phyloP scores from a whole-genome alignment of 345 rosid genomes.

The Erucastrum elatum region DNA sequence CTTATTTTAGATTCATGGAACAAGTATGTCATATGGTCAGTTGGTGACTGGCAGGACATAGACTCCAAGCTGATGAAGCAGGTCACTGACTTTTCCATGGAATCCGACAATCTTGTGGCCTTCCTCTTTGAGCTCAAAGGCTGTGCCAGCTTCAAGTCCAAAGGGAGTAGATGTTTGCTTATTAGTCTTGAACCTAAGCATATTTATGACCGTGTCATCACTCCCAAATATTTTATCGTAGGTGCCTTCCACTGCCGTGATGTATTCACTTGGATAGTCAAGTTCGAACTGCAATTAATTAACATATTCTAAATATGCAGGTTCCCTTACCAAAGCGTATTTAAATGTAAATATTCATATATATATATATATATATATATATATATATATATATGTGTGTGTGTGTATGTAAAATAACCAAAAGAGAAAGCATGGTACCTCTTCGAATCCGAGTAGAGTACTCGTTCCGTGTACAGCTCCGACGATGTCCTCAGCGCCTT shows the following conservation, averaged over 20 bases:
- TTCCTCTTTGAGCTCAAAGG: constrained; percentile 14
- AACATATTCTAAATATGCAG: too few species aligned
- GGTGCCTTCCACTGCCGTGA: constrained; percentile 21
- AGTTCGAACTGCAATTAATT: constrained; percentile 19
- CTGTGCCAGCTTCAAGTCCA: constrained; percentile 28
- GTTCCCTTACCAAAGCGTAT: too few species aligned
- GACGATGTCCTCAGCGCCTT: not conserved
- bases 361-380: too few species aligned
- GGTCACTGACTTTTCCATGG: constrained; percentile 26
- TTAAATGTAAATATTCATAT: too few species aligned
- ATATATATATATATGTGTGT: too few species aligned
- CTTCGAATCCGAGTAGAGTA: constrained; percentile 32
- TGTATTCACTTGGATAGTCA: constrained; percentile 39
- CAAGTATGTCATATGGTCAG: constrained; percentile 6
- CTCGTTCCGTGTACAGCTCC: constrained; percentile 28
- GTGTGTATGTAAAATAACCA: too few species aligned
- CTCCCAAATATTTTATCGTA: constrained; percentile 17
- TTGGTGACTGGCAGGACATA: constrained; percentile 30
- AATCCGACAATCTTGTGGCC: constrained; percentile 36
- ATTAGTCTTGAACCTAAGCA: constrained; percentile 37
- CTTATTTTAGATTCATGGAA: not conserved
- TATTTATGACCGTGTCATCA: not conserved
- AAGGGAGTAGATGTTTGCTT: constrained; percentile 30
- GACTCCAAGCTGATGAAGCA: constrained; percentile 35
- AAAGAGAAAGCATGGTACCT: constrained; percentile 7